These are phyloP conservation scores for Friedmanniomyces endolithicus DNA, from an alignment of 495 filamentous ascomycete species.

Conservation along the genomic window DNA sequence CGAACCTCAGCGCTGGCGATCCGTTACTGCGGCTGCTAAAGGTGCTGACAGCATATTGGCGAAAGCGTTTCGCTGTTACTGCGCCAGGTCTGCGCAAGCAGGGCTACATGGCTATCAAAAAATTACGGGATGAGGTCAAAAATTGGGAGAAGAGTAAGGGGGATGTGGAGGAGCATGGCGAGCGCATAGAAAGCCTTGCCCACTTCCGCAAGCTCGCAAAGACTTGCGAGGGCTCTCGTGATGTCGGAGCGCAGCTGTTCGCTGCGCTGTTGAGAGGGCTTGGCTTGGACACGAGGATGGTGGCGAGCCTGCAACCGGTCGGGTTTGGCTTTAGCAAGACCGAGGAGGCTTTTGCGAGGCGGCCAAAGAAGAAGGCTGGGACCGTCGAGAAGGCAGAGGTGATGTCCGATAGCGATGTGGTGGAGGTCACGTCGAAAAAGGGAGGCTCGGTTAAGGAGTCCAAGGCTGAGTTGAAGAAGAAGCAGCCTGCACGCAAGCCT, in stretches of 20 bases:
- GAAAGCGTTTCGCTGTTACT: constrained; percentile 64
- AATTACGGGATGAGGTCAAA: constrained; percentile 53
- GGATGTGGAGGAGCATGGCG: constrained; percentile 55
- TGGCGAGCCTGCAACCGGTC: constrained; percentile 72
- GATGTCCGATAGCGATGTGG: constrained; percentile 7
- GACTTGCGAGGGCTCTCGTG: constrained; percentile 67
- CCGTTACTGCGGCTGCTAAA: constrained; percentile 71
- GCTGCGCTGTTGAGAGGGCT: constrained; percentile 76
- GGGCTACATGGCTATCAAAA: constrained; percentile 64
- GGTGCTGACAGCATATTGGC: constrained; percentile 71
- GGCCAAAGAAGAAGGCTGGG: constrained; percentile 22
- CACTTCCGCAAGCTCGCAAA: constrained; percentile 59
- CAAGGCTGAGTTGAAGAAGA: neutral
- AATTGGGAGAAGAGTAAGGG: constrained; percentile 50
- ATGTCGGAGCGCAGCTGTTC: constrained; percentile 82
- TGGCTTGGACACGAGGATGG: constrained; percentile 65
- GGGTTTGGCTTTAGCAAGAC: constrained; percentile 86
- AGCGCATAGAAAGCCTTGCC: constrained; percentile 51
- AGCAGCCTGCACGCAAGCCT: constrained; percentile 8
- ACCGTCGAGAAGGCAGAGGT: neutral
- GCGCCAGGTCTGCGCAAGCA: constrained; percentile 74
- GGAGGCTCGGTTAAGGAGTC: neutral
- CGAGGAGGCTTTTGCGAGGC: constrained; percentile 48
- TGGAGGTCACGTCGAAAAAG: neutral
- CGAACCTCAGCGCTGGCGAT: constrained; percentile 67